Conservation (phyloP, 2,329 filamentous ascomycete species). For the Aspergillus sojae region DNA sequence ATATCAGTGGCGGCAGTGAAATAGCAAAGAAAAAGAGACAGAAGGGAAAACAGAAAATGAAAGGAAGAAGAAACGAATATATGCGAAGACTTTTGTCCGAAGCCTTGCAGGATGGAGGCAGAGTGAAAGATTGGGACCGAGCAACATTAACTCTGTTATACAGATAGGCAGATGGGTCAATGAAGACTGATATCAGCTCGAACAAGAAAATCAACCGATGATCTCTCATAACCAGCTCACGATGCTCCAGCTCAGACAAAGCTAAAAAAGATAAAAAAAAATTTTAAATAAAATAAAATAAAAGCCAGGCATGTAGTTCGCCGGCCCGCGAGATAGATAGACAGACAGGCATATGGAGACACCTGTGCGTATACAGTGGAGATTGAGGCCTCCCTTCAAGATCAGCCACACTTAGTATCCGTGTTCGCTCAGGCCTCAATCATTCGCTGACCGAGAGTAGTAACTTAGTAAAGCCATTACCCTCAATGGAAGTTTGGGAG, state of each 20-base stretch:
- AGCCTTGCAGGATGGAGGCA: conserved; percentile 19
- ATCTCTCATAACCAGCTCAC: conserved; percentile 17
- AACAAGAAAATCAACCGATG: conserved; percentile 21
- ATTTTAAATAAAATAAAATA: not conserved
- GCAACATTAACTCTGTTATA: conserved; percentile 24
- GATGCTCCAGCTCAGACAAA: conserved; percentile 6
- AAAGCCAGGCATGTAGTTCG: conserved; percentile 4
- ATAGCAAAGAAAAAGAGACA: conserved; percentile 9
- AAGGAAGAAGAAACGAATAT: conserved; percentile 15
- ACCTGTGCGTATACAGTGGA: conserved; percentile 15
- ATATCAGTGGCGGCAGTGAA: not conserved
- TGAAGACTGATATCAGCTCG: conserved; percentile 20
- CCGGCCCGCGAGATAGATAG: conserved; percentile 12
- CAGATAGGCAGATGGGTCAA: conserved; percentile 18
- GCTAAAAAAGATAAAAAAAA: not conserved
- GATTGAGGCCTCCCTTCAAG: conserved; percentile 14
- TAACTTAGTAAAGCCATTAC: conserved; percentile 11
- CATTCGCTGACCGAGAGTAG: conserved; percentile 16
- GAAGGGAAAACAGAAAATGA: conserved; percentile 14
- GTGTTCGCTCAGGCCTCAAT: conserved; percentile 12
- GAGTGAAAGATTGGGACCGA: conserved; percentile 14
- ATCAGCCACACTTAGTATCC: conserved; percentile 20
- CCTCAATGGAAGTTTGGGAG: conserved; percentile 11
- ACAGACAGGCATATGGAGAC: conserved; percentile 13
- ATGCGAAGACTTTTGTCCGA: conserved; percentile 24